Evolutionary conservation across 1,284 basidiomycete species (phyloP), one percentile per base, ranked within the genome.

Genomic region (Cryptococcus neoformans): DNA sequence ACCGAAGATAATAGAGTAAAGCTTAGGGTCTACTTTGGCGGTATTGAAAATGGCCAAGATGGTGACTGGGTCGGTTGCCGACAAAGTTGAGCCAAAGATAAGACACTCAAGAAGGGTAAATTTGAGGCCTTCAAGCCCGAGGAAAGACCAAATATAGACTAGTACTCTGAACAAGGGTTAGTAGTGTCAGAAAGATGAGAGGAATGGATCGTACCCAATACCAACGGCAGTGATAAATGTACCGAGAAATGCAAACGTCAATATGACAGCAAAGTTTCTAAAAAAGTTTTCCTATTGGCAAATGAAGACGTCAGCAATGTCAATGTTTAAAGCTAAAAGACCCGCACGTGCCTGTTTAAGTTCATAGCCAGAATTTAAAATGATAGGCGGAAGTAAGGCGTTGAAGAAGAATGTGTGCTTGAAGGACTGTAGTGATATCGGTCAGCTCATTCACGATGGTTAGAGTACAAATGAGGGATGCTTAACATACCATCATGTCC

Each of bases 341-440:
- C n/a, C 12, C 7, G 28, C 11, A 72, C 81, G 54, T 62, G 87
- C 91, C 81, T 97, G 93, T 72, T 95, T 94, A 54, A 99, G 84
- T 76, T 97, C 93, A 76, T 98, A 99, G 6, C 95, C 95, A 6
- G 92, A 97, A 73, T 96, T 95, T 44, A 99, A 81, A 72, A 99
- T 99, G 75, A 99, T 99, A 0, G 95, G 96, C 2, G 96, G 96
- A 2, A 99, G 84, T 9, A 99, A 82, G 9, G 98, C 83, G 77
- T 99, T 99, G 81, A 99, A 95, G 83, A 99, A 97, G 56, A 99
- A 83, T 3, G 94, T 98, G 73, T 96, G 92, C 76, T 91, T 93
- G 83, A 96, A 97, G 16, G 90, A 90, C 90, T 93, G 66, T 6
- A 45, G 38, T 16, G 34, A 17, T 28, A 48, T 48, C 37, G 17